A percentile compares a stretch with the other conserved stretches of the same genome.
Evolutionary conservation across 1,284 basidiomycete species (phyloP).

Genomic region (Omphalotus olearius): DNA sequence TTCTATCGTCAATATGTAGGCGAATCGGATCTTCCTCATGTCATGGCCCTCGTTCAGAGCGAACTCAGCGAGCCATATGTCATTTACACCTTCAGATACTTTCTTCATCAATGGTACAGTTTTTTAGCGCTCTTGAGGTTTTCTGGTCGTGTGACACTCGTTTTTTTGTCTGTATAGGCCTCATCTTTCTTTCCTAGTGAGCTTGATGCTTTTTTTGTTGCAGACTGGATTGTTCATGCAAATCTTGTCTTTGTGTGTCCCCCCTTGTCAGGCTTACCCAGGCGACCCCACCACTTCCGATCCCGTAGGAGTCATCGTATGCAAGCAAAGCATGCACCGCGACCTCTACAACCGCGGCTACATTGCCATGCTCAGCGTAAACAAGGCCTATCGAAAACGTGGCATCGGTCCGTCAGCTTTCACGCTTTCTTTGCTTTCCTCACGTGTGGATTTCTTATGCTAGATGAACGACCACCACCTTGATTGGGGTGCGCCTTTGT

Average conservation of each 20-base stretch:
- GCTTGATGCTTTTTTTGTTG: slow-evolving; percentile 19
- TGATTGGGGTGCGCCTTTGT: slow-evolving; percentile 33
- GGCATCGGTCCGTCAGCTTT: slow-evolving; percentile 76
- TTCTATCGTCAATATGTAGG: slow-evolving; percentile 70
- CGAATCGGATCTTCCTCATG: slow-evolving; percentile 74
- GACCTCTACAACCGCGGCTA: slow-evolving; percentile 84
- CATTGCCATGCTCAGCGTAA: slow-evolving; percentile 95
- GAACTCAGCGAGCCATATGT: slow-evolving; percentile 96
- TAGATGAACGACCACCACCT: slow-evolving; percentile 35
- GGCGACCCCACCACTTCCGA: slow-evolving; percentile 43
- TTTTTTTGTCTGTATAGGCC: slow-evolving; percentile 61
- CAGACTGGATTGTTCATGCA: too few relatives aligned
- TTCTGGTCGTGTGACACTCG: slow-evolving; percentile 25
- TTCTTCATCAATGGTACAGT: slow-evolving; percentile 87
- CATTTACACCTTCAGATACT: slow-evolving; percentile 91
- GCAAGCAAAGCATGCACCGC: slow-evolving; percentile 89
- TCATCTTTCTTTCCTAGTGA: slow-evolving; percentile 86
- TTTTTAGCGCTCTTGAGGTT: neutral
- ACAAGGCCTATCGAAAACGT: slow-evolving; percentile 74
- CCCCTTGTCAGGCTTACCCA: slow-evolving; percentile 49
- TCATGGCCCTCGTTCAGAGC: slow-evolving; percentile 85
- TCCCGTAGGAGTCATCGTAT: slow-evolving; percentile 90
- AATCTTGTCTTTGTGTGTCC: slow-evolving; percentile 1
- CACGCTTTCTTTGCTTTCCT: slow-evolving; percentile 31
- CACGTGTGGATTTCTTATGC: slow-evolving; percentile 32